These are phyloP conservation scores for Rhizopus stolonifer DNA, from an alignment of 371 early-diverging fungal genomes.

Conservation along the genomic window DNA sequence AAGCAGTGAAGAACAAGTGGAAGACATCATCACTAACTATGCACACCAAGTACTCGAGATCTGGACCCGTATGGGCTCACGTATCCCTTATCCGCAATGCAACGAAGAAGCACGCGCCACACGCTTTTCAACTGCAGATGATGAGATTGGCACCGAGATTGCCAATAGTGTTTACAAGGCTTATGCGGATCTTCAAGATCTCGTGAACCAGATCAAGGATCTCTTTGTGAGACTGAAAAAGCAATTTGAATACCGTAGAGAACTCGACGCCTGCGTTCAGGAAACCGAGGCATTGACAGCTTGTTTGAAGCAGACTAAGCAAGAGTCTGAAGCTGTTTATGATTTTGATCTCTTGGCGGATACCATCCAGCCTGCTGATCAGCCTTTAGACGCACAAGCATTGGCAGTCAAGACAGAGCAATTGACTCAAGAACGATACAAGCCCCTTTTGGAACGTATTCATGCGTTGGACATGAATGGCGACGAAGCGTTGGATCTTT, in stretches of 20 bases:
- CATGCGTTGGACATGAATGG: neutral
- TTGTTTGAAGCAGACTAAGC: neutral
- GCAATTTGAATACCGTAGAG: neutral
- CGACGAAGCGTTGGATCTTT: neutral
- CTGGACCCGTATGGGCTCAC: constrained; percentile 24
- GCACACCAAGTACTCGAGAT: constrained; percentile 14
- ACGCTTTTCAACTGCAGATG: constrained; percentile 29
- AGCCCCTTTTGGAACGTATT: neutral
- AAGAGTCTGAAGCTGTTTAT: neutral
- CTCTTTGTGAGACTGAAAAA: constrained; percentile 8
- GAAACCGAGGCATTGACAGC: neutral
- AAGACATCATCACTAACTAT: too few species aligned
- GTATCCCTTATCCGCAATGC: constrained; percentile 32
- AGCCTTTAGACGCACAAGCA: neutral
- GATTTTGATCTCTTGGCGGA: neutral
- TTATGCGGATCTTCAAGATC: constrained; percentile 26
- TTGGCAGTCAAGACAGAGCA: neutral
- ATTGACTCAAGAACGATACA: neutral
- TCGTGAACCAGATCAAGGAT: constrained; percentile 17
- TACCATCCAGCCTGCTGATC: neutral
- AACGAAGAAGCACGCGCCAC: constrained; percentile 32
- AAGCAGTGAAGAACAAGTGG: neutral
- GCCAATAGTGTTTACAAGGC: constrained; percentile 16
- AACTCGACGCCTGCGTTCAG: constrained; percentile 12
- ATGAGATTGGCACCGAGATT: constrained; percentile 28